A percentile compares a stretch with the other conserved stretches of the same genome.
Conservation (phyloP, 1,284 basidiomycete genomes). For the Cyathus olla region DNA sequence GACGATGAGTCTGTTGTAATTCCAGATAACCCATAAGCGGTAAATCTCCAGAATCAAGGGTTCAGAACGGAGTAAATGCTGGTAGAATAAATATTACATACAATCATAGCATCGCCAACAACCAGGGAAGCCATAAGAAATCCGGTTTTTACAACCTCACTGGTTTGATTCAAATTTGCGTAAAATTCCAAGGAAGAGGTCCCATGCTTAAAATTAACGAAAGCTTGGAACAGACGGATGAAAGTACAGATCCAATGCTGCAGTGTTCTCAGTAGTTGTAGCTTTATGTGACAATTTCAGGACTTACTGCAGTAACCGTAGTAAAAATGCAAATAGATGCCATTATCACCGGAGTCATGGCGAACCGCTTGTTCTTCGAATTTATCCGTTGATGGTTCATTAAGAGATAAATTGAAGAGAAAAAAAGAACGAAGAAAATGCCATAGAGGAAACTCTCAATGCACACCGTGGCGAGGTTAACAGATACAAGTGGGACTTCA, state of each 20-base stretch:
- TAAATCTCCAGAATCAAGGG: too few relatives aligned
- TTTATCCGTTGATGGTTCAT: background rate
- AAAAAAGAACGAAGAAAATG: background rate
- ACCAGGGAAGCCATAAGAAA: background rate
- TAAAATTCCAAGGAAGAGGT: background rate
- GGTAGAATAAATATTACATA: background rate
- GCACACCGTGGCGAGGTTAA: constrained; percentile 2
- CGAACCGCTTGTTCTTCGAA: background rate
- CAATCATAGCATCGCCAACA: constrained; percentile 2
- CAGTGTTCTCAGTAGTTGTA: background rate
- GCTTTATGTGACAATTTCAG: background rate
- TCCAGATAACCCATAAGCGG: constrained; percentile 2
- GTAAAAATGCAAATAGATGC: background rate
- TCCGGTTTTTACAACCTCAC: constrained; percentile 1
- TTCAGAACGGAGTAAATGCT: background rate
- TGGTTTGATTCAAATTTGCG: background rate
- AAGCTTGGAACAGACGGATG: constrained; percentile 1
- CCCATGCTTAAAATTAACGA: background rate
- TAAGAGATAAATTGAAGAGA: background rate
- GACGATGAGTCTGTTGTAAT: background rate
- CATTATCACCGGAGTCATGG: background rate
- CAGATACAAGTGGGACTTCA: background rate
- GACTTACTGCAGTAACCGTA: background rate
- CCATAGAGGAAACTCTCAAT: constrained; percentile 4
- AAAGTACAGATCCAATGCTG: constrained; percentile 4